These are phyloP conservation scores for Alternaria sp. DNA, from an alignment of 2,329 filamentous ascomycete genomes.

Conservation along the genomic window DNA sequence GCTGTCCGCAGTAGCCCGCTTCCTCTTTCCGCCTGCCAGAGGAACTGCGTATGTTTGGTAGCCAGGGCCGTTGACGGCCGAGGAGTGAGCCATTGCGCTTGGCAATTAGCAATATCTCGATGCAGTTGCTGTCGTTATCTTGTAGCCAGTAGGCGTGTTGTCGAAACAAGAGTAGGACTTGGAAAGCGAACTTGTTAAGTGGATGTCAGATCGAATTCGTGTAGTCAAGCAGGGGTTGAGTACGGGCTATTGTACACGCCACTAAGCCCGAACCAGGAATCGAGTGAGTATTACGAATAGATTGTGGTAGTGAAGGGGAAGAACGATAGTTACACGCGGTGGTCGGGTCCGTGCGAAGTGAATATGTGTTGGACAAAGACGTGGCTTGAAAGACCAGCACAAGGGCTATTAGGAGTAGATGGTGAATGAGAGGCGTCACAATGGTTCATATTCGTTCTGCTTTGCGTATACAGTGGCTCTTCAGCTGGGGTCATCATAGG, in stretches of 20 bases:
- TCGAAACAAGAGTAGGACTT: neutral
- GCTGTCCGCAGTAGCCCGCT: neutral
- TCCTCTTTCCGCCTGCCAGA: constrained; percentile 1
- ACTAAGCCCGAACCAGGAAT: neutral
- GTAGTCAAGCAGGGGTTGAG: neutral
- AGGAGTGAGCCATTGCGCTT: neutral
- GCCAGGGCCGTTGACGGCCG: neutral
- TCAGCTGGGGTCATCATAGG: neutral
- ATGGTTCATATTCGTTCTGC: neutral
- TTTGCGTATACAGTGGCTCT: neutral
- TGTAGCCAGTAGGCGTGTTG: neutral
- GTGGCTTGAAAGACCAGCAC: neutral
- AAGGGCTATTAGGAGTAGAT: neutral
- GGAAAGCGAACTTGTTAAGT: neutral
- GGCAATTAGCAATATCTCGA: neutral
- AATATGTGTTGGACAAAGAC: constrained; percentile 4
- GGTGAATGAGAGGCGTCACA: neutral
- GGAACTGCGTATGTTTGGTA: neutral
- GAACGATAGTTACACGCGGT: neutral
- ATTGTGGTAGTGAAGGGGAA: neutral
- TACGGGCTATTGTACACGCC: neutral
- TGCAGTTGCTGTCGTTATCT: neutral
- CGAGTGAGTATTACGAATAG: neutral
- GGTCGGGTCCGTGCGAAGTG: constrained; percentile 1
- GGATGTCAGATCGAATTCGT: neutral